Conservation (phyloP, 1,284 basidiomycete species). For the Ustanciosporium gigantosporum region DNA sequence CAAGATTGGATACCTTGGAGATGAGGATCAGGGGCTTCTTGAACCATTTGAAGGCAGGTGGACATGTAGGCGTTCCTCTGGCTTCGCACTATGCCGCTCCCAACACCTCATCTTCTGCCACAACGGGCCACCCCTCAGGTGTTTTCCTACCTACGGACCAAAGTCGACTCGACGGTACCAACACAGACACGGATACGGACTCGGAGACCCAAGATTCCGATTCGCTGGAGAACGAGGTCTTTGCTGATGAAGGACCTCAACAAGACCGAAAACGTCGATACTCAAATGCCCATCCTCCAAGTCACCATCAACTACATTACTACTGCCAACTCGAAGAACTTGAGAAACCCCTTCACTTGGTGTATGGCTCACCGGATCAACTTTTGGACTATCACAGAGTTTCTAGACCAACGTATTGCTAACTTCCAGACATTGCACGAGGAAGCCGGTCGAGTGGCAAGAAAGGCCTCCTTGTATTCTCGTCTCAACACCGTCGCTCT, state of each 20-base stretch:
- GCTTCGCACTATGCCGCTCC: background rate
- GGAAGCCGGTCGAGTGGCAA: no score
- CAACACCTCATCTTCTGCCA: no score
- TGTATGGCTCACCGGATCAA: constrained; percentile 48
- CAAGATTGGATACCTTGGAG: constrained; percentile 60
- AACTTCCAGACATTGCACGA: no score
- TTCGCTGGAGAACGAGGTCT: background rate
- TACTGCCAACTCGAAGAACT: constrained; percentile 38
- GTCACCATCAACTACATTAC: background rate
- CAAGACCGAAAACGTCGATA: background rate
- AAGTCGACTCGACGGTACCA: background rate
- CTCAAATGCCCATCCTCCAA: background rate
- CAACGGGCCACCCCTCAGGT: background rate
- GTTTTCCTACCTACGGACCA: background rate
- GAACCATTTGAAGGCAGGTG: constrained; percentile 10
- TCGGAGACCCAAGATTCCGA: background rate
- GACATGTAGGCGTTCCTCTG: background rate
- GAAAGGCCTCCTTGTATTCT: no score
- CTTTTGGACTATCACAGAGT: constrained; percentile 53
- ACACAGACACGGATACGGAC: background rate
- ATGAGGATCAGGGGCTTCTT: constrained; percentile 30
- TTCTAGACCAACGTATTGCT: constrained; percentile 49
- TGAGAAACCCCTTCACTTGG: constrained; percentile 40
- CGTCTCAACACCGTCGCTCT: no score
- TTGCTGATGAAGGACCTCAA: no score